Conservation (phyloP, 768 basidiomycete genomes). For the Chiua virens region DNA sequence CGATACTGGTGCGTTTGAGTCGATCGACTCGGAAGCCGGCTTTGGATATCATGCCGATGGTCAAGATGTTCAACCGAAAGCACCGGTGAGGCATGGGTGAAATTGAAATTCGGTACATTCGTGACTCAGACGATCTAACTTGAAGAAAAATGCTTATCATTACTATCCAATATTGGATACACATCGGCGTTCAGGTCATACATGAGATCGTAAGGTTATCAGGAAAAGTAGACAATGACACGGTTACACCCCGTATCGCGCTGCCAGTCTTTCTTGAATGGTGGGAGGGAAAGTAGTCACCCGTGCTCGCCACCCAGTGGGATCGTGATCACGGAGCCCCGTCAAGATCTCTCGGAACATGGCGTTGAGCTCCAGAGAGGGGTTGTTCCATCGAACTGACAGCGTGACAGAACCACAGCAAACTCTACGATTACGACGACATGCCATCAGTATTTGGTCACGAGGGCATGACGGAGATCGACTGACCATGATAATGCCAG, state of each 20-base stretch:
- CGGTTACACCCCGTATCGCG: constrained; percentile 81
- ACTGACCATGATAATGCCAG: constrained; percentile 86
- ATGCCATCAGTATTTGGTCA: constrained; percentile 1
- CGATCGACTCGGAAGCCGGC: too few relatives aligned
- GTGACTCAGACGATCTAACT: too few relatives aligned
- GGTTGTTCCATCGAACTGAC: constrained; percentile 93
- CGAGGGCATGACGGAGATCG: not conserved
- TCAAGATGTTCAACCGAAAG: too few relatives aligned
- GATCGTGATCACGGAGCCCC: constrained; percentile 89
- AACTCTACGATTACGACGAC: constrained; percentile 51
- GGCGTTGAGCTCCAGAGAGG: constrained; percentile 84
- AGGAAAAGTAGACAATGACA: too few relatives aligned
- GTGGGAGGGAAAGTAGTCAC: constrained; percentile 80
- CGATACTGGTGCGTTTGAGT: too few relatives aligned
- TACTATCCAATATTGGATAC: too few relatives aligned
- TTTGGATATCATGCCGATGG: too few relatives aligned
- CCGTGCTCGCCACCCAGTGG: constrained; percentile 82
- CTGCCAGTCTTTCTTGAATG: constrained; percentile 83
- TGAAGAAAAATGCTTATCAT: too few relatives aligned
- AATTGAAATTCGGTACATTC: too few relatives aligned
- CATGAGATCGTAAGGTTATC: too few relatives aligned
- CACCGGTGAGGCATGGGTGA: too few relatives aligned
- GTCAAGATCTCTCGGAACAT: constrained; percentile 92
- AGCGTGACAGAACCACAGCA: constrained; percentile 99
- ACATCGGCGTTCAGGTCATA: too few relatives aligned